Base-by-base conservation (phyloP, 2,329 filamentous ascomycete species). In the Byssothecium circinans region DNA sequence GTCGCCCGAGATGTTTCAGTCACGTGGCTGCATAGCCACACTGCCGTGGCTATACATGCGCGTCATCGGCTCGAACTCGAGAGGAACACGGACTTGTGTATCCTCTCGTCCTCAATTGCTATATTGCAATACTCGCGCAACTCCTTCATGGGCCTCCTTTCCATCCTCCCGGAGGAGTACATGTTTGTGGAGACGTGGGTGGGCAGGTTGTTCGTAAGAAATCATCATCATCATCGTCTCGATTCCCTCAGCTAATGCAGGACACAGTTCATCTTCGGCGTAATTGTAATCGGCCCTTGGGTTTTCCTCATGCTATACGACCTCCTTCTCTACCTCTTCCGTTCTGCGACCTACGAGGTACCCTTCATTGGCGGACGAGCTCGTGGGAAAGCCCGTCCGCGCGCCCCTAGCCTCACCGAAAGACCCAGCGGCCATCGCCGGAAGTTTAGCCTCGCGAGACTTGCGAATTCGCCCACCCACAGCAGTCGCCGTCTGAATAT, bases 211-310 rank as follows among this genome's bases (percentile, higher is more conserved):
- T 87, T 86, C 65, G 84, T 87, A 75, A 62, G 81, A 47, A 5
- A 1, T 34, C 41, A 19, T 22, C 19, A 2, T 6, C 18, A 18
- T 19, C 14, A 15, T 19, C 14, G 14, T 25, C 19, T 14, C 19
- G n/a, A 12, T 8, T 37, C 10, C 33, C 42, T 11, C 18, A 12
- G 19, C 44, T 19, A 23, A 60, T 77, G 55, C 46, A 29, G 38
- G 41, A 2, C n/a, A 2, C 34, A 87, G 84, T 68, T 87, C 25
- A 58, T 86, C 47, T 77, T 87, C 48, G 83, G 80, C 19, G 57
- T 81, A 35, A 57, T 86, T 35, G 81, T 78, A 37, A 81, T 87
- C 54, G 78, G 79, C 2, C 85, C 85, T 10, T 88, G 84, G 66
- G 68, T 78, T 4, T 70, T 80, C 19, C 68, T 87, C 29, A 73